Evolutionary conservation across 2,329 filamentous ascomycete species (phyloP).

Genomic region (Laburnicola sp.): DNA sequence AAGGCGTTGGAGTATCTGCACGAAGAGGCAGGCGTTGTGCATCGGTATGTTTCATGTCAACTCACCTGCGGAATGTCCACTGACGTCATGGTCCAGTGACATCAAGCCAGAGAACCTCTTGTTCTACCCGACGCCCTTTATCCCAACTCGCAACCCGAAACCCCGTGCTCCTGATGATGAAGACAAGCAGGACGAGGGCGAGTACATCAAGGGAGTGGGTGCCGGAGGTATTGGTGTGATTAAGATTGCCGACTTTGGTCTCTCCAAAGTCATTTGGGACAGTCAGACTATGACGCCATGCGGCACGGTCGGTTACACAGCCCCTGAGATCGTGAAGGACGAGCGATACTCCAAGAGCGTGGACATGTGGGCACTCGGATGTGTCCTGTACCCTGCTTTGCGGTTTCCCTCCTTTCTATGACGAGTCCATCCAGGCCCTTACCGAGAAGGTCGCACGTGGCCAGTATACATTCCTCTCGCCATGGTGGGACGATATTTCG

Average conservation of each 20-base stretch:
- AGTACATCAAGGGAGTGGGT: constrained; percentile 80
- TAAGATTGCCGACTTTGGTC: constrained; percentile 96
- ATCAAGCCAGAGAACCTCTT: constrained; percentile 98
- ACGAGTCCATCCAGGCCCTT: constrained; percentile 94
- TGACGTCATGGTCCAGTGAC: constrained; percentile 64
- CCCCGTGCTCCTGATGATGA: constrained; percentile 86
- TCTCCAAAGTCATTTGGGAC: constrained; percentile 98
- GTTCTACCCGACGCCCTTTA: constrained; percentile 81
- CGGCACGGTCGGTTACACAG: constrained; percentile 96
- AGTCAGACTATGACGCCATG: constrained; percentile 99
- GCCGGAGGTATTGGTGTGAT: constrained; percentile 90
- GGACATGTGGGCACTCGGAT: constrained; percentile 98
- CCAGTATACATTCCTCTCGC: constrained; percentile 95
- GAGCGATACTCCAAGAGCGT: constrained; percentile 98
- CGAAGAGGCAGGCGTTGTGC: constrained; percentile 91
- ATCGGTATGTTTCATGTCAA: constrained; percentile 68
- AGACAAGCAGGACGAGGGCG: constrained; percentile 95
- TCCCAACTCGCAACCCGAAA: constrained; percentile 79
- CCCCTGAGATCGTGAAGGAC: constrained; percentile 98
- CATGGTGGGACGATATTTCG: constrained; percentile 99
- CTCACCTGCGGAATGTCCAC: constrained; percentile 12
- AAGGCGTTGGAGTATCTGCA: constrained; percentile 91
- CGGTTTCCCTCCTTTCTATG: constrained; percentile 97
- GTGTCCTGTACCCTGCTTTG: constrained; percentile 95
- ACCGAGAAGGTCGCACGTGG: constrained; percentile 97